Evolutionary conservation across 495 filamentous ascomycete genomes (phyloP).

Genomic region (Choiromyces venosus): DNA sequence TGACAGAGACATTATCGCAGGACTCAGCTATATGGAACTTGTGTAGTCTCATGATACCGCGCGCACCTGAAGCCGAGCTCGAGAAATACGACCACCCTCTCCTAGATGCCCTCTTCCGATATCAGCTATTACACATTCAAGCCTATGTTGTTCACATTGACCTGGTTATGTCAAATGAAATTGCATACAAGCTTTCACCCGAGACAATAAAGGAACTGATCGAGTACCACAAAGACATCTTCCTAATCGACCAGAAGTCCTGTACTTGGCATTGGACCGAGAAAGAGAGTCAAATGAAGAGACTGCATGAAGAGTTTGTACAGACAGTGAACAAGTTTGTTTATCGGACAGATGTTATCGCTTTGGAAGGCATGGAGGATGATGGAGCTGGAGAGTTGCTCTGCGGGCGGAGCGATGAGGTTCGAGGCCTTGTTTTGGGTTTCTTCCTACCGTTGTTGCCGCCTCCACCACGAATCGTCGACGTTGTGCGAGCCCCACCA

Average conservation of each 20-base stretch:
- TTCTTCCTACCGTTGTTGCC: conserved; percentile 86
- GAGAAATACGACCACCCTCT: conserved; percentile 79
- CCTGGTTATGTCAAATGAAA: conserved; percentile 95
- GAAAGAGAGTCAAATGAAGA: conserved; percentile 94
- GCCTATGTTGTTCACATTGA: conserved; percentile 99
- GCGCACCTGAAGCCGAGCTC: conserved; percentile 83
- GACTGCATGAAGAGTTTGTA: conserved; percentile 93
- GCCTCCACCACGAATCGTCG: conserved; percentile 85
- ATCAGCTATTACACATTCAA: conserved; percentile 89
- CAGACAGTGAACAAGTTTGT: conserved; percentile 98
- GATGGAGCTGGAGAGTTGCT: conserved; percentile 93
- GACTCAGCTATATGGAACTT: conserved; percentile 92
- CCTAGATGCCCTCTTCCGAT: conserved; percentile 87
- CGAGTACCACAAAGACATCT: conserved; percentile 95
- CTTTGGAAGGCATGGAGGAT: conserved; percentile 93
- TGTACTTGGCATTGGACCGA: conserved; percentile 94
- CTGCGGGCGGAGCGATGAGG: conserved; percentile 85
- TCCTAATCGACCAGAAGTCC: conserved; percentile 83
- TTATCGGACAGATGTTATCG: conserved; percentile 81
- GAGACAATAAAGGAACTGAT: conserved; percentile 93
- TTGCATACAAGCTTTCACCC: conserved; percentile 96
- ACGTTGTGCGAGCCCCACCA: conserved; percentile 75
- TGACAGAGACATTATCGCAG: conserved; percentile 92
- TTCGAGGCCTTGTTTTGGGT: conserved; percentile 77
- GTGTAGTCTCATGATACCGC: conserved; percentile 86